Percentiles rank a stretch among this genome's conserved stretches.
These are phyloP conservation scores for Hypsizygus marmoreus DNA, from an alignment of 768 basidiomycete species.

Conservation along the genomic window DNA sequence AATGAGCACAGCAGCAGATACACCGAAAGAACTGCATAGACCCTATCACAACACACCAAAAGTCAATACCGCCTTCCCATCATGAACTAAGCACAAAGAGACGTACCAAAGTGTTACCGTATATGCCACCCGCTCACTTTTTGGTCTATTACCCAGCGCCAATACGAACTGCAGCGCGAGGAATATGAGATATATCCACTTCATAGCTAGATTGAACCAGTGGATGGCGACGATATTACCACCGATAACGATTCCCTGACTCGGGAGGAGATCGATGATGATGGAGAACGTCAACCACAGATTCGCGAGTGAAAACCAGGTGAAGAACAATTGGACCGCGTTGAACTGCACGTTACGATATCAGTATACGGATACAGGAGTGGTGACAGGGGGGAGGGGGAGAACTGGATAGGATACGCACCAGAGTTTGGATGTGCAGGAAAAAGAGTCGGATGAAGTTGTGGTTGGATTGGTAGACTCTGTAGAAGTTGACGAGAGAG, in stretches of 20 bases:
- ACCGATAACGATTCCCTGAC: slow-evolving; percentile 59
- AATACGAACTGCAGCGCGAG: slow-evolving; percentile 65
- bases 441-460: slow-evolving; percentile 92
- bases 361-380: not conserved
- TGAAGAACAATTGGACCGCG: slow-evolving; percentile 79
- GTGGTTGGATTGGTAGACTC: slow-evolving; percentile 84
- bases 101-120: slow-evolving; percentile 74
- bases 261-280: slow-evolving; percentile 85
- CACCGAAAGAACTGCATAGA: slow-evolving; percentile 81
- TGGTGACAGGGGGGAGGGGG: not conserved
- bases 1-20: slow-evolving; percentile 90
- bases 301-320: slow-evolving; percentile 93
- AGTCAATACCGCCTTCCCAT: not conserved
- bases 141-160: slow-evolving; percentile 78
- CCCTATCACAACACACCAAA: slow-evolving; percentile 44
- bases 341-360: slow-evolving; percentile 81
- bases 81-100: too few relatives aligned
- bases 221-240: slow-evolving; percentile 73
- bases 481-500: slow-evolving; percentile 88
- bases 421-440: slow-evolving; percentile 90
- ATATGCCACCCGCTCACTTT: slow-evolving; percentile 80
- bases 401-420: slow-evolving; percentile 47
- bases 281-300: slow-evolving; percentile 95
- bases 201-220: slow-evolving; percentile 81
- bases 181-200: slow-evolving; percentile 90